Percentiles rank a stretch among this genome's conserved stretches.
Conservation (phyloP, 2,329 filamentous ascomycete genomes). For the Trichoderma harzianum region DNA sequence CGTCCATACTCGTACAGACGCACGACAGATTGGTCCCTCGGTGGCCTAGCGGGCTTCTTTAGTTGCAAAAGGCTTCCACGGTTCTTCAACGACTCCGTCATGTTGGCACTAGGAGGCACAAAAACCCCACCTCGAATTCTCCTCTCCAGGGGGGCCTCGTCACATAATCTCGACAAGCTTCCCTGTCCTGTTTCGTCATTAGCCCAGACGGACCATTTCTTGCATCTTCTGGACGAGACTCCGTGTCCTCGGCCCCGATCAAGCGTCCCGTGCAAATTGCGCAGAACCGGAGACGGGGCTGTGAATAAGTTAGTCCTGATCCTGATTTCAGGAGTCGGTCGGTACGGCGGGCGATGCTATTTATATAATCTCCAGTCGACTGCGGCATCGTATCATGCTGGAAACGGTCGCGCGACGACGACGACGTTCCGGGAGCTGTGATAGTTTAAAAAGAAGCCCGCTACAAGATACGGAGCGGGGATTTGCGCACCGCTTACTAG, state of each 20-base stretch:
- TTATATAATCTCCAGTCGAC: background rate
- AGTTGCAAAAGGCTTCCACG: background rate
- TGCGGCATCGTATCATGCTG: background rate
- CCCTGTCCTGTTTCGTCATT: constrained; percentile 14
- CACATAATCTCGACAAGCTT: constrained; percentile 17
- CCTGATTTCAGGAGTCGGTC: constrained; percentile 10
- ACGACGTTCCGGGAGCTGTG: background rate
- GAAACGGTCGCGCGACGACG: constrained; percentile 5
- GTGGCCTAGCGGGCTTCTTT: background rate
- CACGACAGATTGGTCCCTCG: background rate
- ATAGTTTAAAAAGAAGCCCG: background rate
- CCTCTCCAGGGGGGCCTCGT: constrained; percentile 5
- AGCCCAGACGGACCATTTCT: constrained; percentile 3
- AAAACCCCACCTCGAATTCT: constrained; percentile 6
- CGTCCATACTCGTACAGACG: background rate
- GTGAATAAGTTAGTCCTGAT: background rate
- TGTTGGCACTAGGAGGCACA: background rate
- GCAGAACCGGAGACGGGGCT: constrained; percentile 8
- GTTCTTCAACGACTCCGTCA: background rate
- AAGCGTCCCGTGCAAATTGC: constrained; percentile 3
- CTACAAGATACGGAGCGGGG: background rate
- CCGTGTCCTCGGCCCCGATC: constrained; percentile 11
- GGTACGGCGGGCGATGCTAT: constrained; percentile 3
- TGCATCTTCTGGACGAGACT: background rate
- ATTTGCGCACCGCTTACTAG: background rate